phyloP scores from a whole-genome alignment of 2,329 filamentous ascomycete genomes.

The Didymella pomorum region DNA sequence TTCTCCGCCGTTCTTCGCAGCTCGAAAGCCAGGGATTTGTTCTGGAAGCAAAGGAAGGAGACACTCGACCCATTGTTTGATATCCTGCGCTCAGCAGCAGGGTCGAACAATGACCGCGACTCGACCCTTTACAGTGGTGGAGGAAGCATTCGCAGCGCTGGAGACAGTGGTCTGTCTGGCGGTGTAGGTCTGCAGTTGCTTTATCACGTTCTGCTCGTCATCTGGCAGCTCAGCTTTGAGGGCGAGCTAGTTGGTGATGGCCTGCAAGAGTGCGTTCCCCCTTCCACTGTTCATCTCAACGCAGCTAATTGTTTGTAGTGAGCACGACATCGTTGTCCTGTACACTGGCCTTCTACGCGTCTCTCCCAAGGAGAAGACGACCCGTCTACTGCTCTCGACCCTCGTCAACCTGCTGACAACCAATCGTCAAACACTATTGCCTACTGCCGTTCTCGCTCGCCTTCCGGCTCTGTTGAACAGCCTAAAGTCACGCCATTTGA shows the following conservation, averaged over 20 bases:
- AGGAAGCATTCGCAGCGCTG: constrained; percentile 66
- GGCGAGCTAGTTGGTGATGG: constrained; percentile 74
- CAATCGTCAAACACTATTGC: constrained; percentile 74
- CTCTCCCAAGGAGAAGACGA: constrained; percentile 98
- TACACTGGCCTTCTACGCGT: constrained; percentile 92
- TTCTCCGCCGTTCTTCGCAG: constrained; percentile 86
- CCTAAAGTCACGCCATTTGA: constrained; percentile 61
- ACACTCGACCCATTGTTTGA: constrained; percentile 82
- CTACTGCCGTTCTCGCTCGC: constrained; percentile 84
- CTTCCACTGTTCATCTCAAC: neutral
- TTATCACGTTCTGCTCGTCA: constrained; percentile 89
- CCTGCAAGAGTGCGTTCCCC: constrained; percentile 75
- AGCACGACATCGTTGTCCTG: constrained; percentile 89
- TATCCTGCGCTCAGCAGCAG: constrained; percentile 78
- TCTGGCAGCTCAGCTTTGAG: constrained; percentile 98
- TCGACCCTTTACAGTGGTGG: constrained; percentile 63
- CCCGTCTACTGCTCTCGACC: constrained; percentile 86
- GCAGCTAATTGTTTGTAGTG: constrained; percentile 61
- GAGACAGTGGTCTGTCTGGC: constrained; percentile 67
- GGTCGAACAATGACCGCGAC: constrained; percentile 74
- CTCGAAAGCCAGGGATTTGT: constrained; percentile 76
- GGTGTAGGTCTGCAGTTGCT: constrained; percentile 91
- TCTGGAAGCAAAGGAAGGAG: constrained; percentile 90
- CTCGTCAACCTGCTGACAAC: constrained; percentile 84
- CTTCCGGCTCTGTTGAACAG: constrained; percentile 71